Evolutionary conservation across 768 basidiomycete genomes (phyloP).

Genomic region (Tremella fuciformis): DNA sequence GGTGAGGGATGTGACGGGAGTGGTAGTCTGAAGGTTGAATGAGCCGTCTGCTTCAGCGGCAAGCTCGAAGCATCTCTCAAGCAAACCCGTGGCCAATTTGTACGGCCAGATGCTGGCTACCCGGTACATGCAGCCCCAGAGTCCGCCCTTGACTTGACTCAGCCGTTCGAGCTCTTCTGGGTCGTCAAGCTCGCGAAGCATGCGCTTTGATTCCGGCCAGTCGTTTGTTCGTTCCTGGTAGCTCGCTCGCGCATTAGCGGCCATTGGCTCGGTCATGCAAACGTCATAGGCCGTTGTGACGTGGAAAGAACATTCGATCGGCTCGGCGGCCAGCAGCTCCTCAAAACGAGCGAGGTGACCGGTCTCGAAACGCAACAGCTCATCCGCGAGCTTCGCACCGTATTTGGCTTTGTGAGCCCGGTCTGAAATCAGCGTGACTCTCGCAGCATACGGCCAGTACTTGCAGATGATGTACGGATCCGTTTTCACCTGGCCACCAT

Average conservation of each 20-base stretch:
- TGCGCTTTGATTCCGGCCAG: too few relatives aligned
- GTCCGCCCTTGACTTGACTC: too few relatives aligned
- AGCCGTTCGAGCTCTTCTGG: too few relatives aligned
- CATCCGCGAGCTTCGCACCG: conserved; percentile 54
- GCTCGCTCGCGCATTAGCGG: neutral
- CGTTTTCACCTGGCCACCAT: conserved; percentile 22
- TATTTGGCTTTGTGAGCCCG: conserved; percentile 19
- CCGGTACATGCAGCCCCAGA: too few relatives aligned
- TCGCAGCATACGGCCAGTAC: conserved; percentile 6
- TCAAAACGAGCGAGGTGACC: conserved; percentile 68
- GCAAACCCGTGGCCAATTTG: too few relatives aligned
- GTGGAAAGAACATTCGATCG: conserved; percentile 38
- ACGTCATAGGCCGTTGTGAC: conserved; percentile 38
- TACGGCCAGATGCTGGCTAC: too few relatives aligned
- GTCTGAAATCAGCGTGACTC: conserved; percentile 4
- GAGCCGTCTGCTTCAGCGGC: too few relatives aligned
- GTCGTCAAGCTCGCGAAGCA: too few relatives aligned
- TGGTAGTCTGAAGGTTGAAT: too few relatives aligned
- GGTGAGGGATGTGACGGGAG: too few relatives aligned
- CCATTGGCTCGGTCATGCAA: conserved; percentile 37
- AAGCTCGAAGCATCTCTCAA: too few relatives aligned
- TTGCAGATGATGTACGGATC: conserved; percentile 5
- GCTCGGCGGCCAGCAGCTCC: conserved; percentile 35
- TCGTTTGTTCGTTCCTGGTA: too few relatives aligned
- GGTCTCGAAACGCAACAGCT: conserved; percentile 32